These are phyloP conservation scores for Ogataea siamensis DNA, from an alignment of 805 yeast species.

Conservation along the genomic window DNA sequence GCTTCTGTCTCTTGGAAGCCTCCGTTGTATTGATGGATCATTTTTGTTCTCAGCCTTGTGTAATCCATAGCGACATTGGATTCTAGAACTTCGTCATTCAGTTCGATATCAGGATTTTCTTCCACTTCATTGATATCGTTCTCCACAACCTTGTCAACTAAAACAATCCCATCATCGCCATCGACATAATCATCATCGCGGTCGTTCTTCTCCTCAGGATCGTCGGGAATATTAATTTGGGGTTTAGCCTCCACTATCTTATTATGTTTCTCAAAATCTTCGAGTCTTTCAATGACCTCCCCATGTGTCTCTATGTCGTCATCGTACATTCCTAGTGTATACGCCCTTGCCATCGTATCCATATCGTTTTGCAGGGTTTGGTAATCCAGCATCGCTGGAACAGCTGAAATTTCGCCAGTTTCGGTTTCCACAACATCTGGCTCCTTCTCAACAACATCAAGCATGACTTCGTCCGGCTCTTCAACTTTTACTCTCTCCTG, in stretches of 20 bases:
- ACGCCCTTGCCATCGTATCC: constrained; percentile 61
- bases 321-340: constrained; percentile 57
- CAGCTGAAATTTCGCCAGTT: background rate
- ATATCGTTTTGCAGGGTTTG: constrained; percentile 41
- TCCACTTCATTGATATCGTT: constrained; percentile 34
- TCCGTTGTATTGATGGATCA: constrained; percentile 44
- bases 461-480: constrained; percentile 16
- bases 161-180: constrained; percentile 38
- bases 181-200: constrained; percentile 37
- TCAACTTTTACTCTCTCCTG: constrained; percentile 8
- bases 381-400: constrained; percentile 39
- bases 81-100: constrained; percentile 37
- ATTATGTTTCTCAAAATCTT: constrained; percentile 55
- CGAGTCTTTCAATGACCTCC: constrained; percentile 49
- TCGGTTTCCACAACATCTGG: background rate
- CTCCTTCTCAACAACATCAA: constrained; percentile 17
- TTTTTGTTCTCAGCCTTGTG: constrained; percentile 50
- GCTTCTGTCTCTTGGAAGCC: constrained; percentile 46
- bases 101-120: constrained; percentile 29
- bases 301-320: constrained; percentile 59
- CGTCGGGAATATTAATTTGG: constrained; percentile 11
- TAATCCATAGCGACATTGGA: constrained; percentile 56
- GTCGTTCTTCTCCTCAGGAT: constrained; percentile 25
- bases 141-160: constrained; percentile 45
- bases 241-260: constrained; percentile 41